Conservation (phyloP, 2,329 filamentous ascomycete genomes). For the Akanthomyces lecanii region DNA sequence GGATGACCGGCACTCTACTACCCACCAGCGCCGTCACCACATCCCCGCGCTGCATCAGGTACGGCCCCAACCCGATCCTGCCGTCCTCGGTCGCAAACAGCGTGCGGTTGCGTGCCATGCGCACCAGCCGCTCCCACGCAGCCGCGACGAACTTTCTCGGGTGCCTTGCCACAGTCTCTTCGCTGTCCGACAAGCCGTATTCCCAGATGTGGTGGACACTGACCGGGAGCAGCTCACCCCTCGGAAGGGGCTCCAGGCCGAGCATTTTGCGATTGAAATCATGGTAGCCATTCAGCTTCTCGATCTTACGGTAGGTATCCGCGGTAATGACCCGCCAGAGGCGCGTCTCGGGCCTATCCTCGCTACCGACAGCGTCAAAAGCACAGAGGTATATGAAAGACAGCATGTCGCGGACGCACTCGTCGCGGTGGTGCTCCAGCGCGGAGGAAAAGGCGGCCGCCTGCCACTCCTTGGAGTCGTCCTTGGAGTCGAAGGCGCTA, state of each 20-base stretch:
- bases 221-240: neutral
- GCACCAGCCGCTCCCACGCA: neutral
- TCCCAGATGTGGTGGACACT: neutral
- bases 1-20: neutral
- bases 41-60: neutral
- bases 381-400: neutral
- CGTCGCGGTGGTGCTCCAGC: neutral
- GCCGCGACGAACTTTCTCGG: neutral
- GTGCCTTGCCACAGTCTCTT: neutral
- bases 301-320: neutral
- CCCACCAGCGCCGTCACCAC: neutral
- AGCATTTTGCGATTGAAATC: neutral
- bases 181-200: neutral
- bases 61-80: conserved; percentile 1
- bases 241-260: neutral
- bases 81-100: neutral
- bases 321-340: neutral
- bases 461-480: neutral
- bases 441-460: neutral
- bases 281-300: neutral
- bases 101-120: neutral
- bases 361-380: neutral
- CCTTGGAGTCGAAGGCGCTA: neutral
- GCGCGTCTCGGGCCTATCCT: neutral
- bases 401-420: neutral